These are phyloP conservation scores for Allantophomopsis cytisporea DNA, from an alignment of 2,329 filamentous ascomycete species.

Conservation along the genomic window DNA sequence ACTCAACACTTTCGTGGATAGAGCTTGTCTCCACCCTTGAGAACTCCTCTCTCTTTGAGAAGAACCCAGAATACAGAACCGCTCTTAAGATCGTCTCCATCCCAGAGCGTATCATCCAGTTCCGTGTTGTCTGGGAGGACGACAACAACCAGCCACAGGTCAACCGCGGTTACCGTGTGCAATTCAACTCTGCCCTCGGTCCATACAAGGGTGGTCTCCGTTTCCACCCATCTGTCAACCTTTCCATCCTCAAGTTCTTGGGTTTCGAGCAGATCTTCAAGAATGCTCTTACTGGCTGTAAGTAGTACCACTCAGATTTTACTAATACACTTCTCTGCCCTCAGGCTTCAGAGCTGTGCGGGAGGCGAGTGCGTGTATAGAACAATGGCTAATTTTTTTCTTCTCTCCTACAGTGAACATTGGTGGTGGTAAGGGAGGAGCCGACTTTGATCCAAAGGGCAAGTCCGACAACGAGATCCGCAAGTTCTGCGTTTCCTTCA, in stretches of 20 bases:
- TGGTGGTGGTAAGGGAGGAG: slow-evolving; percentile 94
- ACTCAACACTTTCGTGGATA: slow-evolving; percentile 20
- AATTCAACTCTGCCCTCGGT: slow-evolving; percentile 95
- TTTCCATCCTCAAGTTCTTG: slow-evolving; percentile 84
- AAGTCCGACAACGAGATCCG: slow-evolving; percentile 97
- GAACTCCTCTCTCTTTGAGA: slow-evolving; percentile 81
- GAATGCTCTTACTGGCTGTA: slow-evolving; percentile 92
- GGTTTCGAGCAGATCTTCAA: slow-evolving; percentile 99
- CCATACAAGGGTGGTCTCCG: slow-evolving; percentile 97
- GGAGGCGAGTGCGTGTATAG: background rate
- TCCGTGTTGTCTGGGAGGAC: slow-evolving; percentile 94
- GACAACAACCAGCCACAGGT: slow-evolving; percentile 81
- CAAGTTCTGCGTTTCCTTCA: slow-evolving; percentile 91
- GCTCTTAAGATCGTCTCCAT: slow-evolving; percentile 79
- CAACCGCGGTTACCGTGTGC: slow-evolving; percentile 91
- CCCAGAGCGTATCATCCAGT: slow-evolving; percentile 92
- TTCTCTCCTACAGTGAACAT: slow-evolving; percentile 52
- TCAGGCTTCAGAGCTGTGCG: too few relatives aligned
- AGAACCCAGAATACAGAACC: slow-evolving; percentile 88
- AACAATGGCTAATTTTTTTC: slow-evolving; percentile 2
- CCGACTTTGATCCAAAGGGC: slow-evolving; percentile 98
- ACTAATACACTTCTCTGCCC: background rate
- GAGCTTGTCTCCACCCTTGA: slow-evolving; percentile 93
- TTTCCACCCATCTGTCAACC: slow-evolving; percentile 82
- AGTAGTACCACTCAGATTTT: slow-evolving; percentile 26